Conservation (phyloP, 306 rosid species). For the Glycyrrhiza uralensis region DNA sequence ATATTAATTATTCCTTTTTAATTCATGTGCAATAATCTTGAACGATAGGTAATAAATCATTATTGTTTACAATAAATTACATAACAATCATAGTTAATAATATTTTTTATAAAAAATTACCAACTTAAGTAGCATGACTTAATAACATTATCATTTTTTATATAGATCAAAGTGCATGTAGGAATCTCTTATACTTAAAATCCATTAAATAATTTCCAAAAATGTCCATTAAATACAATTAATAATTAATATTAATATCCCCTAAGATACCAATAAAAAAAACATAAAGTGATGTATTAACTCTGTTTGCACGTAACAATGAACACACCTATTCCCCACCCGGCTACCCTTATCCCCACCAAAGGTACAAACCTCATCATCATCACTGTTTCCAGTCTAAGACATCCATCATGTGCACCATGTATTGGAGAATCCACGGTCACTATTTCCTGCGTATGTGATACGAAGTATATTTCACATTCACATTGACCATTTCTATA, state of each 20-base stretch:
- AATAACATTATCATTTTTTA: background rate
- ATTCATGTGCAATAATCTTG: too few relatives aligned
- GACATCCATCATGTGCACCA: background rate
- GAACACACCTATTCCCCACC: background rate
- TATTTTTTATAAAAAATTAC: too few relatives aligned
- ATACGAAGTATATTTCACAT: slow-evolving; percentile 29
- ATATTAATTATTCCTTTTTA: too few relatives aligned
- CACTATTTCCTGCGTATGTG: slow-evolving; percentile 22
- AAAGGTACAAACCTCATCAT: slow-evolving; percentile 19
- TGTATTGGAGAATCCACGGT: slow-evolving; percentile 27
- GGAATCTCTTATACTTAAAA: background rate
- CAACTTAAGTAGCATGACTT: too few relatives aligned
- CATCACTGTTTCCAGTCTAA: background rate
- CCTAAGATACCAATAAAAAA: background rate
- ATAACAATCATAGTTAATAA: too few relatives aligned
- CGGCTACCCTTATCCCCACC: background rate
- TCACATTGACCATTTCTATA: slow-evolving; percentile 25
- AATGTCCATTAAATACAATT: background rate
- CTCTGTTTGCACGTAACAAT: background rate
- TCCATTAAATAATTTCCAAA: too few relatives aligned
- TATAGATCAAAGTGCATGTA: too few relatives aligned
- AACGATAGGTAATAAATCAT: too few relatives aligned
- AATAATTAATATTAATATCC: background rate
- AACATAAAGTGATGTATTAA: background rate
- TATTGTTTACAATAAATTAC: too few relatives aligned